Evolutionary conservation across 139 green algal genomes (phyloP).

Genomic region (Edaphochlamys debaryana): DNA sequence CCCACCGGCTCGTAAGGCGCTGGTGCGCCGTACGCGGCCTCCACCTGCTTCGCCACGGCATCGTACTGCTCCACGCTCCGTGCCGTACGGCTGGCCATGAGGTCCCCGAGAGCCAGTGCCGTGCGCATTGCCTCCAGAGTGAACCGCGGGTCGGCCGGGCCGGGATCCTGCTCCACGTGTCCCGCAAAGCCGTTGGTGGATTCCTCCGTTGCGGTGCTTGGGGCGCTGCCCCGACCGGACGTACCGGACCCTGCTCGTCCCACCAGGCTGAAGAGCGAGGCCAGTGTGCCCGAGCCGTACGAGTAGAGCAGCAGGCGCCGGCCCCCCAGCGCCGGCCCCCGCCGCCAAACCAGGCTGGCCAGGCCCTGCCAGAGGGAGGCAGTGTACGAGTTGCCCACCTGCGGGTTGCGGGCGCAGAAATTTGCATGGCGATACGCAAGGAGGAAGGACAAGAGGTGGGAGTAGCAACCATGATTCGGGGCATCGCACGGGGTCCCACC

Average conservation of each 20-base stretch:
- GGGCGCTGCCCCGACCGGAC: background rate
- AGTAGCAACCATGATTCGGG: too few species aligned
- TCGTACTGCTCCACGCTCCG: background rate
- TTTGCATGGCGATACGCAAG: too few species aligned
- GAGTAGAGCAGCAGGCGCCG: slow-evolving; percentile 78
- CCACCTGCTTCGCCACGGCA: slow-evolving; percentile 14
- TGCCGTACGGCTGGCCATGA: background rate
- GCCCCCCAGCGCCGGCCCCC: slow-evolving; percentile 29
- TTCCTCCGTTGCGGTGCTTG: background rate
- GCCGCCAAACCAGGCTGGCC: slow-evolving; percentile 52
- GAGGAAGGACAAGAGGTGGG: too few species aligned
- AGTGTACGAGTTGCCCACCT: slow-evolving; percentile 87
- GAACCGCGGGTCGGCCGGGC: slow-evolving; percentile 44
- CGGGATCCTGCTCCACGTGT: background rate
- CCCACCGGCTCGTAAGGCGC: slow-evolving; percentile 20
- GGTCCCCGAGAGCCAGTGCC: slow-evolving; percentile 25
- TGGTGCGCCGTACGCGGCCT: background rate
- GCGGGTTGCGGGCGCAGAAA: too few species aligned
- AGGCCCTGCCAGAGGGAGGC: slow-evolving; percentile 72
- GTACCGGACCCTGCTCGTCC: slow-evolving; percentile 9
- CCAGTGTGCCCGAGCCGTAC: slow-evolving; percentile 80
- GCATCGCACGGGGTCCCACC: too few species aligned
- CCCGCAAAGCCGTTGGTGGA: background rate
- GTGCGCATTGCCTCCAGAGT: slow-evolving; percentile 41
- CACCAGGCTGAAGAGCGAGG: slow-evolving; percentile 68